phyloP scores from a whole-genome alignment of 1,284 basidiomycete genomes.

The Malassezia caprae region DNA sequence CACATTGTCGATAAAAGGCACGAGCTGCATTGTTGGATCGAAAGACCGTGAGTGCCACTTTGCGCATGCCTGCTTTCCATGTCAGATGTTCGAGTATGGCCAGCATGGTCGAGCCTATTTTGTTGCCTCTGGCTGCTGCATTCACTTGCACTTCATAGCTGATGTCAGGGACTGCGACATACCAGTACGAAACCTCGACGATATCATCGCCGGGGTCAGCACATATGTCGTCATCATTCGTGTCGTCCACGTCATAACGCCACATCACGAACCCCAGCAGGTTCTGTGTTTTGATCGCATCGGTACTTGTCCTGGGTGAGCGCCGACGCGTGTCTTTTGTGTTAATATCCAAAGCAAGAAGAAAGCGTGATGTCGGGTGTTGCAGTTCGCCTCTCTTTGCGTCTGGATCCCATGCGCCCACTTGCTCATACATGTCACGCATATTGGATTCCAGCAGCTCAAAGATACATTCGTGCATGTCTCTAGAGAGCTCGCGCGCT shows the following conservation, averaged over 20 bases:
- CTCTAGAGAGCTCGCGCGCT: neutral
- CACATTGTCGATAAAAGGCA: constrained; percentile 3
- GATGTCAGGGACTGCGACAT: neutral
- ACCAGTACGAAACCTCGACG: constrained; percentile 17
- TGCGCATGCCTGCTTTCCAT: constrained; percentile 11
- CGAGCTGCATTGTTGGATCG: constrained; percentile 1
- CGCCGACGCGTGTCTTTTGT: neutral
- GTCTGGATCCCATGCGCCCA: neutral
- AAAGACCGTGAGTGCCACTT: constrained; percentile 14
- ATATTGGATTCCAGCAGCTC: constrained; percentile 13
- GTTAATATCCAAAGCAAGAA: neutral
- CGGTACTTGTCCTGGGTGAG: neutral
- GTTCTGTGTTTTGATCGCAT: neutral
- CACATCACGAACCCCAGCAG: constrained; percentile 14
- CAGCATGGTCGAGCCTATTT: constrained; percentile 8
- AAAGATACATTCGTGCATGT: constrained; percentile 3
- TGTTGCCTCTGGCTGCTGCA: neutral
- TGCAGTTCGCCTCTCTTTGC: constrained; percentile 7
- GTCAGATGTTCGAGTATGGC: constrained; percentile 2
- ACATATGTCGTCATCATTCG: neutral
- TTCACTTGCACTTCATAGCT: constrained; percentile 18
- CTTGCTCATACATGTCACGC: constrained; percentile 4
- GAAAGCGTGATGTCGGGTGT: constrained; percentile 2
- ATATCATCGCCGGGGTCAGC: neutral
- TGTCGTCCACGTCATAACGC: constrained; percentile 13